Percentiles rank a stretch among this genome's conserved stretches.
These are phyloP conservation scores for Omphalotus guepiniiformis DNA, from an alignment of 768 basidiomycete genomes.

Conservation along the genomic window DNA sequence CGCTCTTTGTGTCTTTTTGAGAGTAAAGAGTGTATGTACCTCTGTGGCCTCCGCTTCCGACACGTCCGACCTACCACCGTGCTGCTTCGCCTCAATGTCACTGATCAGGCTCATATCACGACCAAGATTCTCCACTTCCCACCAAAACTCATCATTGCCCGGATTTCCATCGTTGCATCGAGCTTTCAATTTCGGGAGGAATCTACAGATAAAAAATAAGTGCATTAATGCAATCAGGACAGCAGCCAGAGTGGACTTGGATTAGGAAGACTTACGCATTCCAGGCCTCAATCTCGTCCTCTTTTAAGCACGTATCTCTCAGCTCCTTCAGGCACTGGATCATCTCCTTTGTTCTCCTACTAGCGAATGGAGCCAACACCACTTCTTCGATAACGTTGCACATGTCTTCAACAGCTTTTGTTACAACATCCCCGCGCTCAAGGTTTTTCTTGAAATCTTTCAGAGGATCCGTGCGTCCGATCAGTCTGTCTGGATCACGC, in stretches of 20 bases:
- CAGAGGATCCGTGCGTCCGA: slow-evolving; percentile 70
- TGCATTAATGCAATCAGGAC: slow-evolving; percentile 1
- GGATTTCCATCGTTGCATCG: slow-evolving; percentile 45
- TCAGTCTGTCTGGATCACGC: slow-evolving; percentile 65
- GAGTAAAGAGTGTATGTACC: slow-evolving; percentile 35
- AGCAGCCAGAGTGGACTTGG: neutral
- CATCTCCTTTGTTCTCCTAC: slow-evolving; percentile 62
- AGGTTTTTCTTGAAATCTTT: slow-evolving; percentile 73
- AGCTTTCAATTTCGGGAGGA: slow-evolving; percentile 53
- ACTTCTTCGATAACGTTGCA: slow-evolving; percentile 68
- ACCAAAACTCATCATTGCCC: slow-evolving; percentile 71
- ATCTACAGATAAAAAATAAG: slow-evolving; percentile 36
- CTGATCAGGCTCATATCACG: slow-evolving; percentile 44
- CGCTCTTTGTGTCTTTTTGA: neutral
- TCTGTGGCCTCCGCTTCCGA: slow-evolving; percentile 49
- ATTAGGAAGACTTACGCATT: slow-evolving; percentile 47
- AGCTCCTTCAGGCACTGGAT: slow-evolving; percentile 67
- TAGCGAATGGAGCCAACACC: slow-evolving; percentile 65
- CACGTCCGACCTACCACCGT: slow-evolving; percentile 54
- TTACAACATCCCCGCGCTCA: slow-evolving; percentile 71
- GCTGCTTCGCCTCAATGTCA: slow-evolving; percentile 52
- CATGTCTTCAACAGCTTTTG: slow-evolving; percentile 82
- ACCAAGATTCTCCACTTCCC: slow-evolving; percentile 39
- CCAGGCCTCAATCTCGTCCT: slow-evolving; percentile 83
- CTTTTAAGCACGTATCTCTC: slow-evolving; percentile 65